Evolutionary conservation across 2,329 filamentous ascomycete species (phyloP).

Genomic region (Plenodomus lindquistii): DNA sequence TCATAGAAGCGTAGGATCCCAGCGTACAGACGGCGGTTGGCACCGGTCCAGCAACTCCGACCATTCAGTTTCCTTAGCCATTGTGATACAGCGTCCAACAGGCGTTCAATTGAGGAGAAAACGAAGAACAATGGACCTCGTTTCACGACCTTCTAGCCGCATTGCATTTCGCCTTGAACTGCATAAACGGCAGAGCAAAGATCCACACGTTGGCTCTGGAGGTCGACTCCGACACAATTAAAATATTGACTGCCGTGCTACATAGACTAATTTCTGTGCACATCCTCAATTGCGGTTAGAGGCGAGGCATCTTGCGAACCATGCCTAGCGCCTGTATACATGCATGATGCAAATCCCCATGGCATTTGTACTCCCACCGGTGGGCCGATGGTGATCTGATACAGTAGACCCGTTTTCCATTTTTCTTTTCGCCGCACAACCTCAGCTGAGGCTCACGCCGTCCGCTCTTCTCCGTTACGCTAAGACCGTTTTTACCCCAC

Average conservation of each 20-base stretch:
- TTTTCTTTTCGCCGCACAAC: not conserved
- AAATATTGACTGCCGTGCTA: not conserved
- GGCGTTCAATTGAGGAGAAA: not conserved
- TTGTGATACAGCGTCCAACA: not conserved
- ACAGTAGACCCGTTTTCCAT: too few species aligned
- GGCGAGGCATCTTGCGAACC: not conserved
- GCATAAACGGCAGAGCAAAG: too few species aligned
- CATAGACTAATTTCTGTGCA: not conserved
- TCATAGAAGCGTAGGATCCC: conserved; percentile 26
- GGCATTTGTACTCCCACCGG: too few species aligned
- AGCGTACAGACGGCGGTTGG: conserved; percentile 6
- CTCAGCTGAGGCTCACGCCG: conserved; percentile 27
- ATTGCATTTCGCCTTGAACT: not conserved
- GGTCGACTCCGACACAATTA: not conserved
- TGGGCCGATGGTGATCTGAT: not conserved
- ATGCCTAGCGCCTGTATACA: too few species aligned
- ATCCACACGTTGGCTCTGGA: not conserved
- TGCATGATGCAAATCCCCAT: not conserved
- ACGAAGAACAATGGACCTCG: not conserved
- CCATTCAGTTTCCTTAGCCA: not conserved
- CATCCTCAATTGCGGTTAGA: not conserved
- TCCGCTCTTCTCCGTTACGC: not conserved
- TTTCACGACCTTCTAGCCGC: not conserved
- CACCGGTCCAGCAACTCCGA: conserved; percentile 5
- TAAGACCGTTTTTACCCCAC: conserved; percentile 23